Conservation (phyloP, 2,329 filamentous ascomycete species). For the Fusarium irregulare region DNA sequence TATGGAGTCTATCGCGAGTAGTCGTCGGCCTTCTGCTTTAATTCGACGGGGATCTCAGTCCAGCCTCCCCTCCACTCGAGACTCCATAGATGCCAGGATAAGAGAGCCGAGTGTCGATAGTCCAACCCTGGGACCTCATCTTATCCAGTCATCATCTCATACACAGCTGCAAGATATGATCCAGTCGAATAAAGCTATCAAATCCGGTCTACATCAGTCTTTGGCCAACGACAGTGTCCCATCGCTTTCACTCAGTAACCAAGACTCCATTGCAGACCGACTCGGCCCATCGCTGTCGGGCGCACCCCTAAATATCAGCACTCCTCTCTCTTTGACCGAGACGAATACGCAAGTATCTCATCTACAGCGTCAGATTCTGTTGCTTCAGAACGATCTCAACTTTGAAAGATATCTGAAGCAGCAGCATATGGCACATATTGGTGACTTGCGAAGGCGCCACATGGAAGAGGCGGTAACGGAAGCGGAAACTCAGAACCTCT, state of each 20-base stretch:
- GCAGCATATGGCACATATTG: slow-evolving; percentile 84
- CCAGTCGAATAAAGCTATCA: slow-evolving; percentile 68
- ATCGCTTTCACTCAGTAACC: slow-evolving; percentile 64
- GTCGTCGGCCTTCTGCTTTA: slow-evolving; percentile 52
- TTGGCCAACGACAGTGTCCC: slow-evolving; percentile 68
- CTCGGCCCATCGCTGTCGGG: slow-evolving; percentile 45
- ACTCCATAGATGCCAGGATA: slow-evolving; percentile 51
- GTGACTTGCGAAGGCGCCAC: slow-evolving; percentile 78
- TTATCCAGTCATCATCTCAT: slow-evolving; percentile 61
- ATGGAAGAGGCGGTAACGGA: slow-evolving; percentile 82
- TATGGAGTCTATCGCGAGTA: slow-evolving; percentile 56
- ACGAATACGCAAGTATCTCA: slow-evolving; percentile 59
- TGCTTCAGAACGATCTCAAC: slow-evolving; percentile 82
- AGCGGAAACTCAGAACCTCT: slow-evolving; percentile 83
- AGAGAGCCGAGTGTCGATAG: slow-evolving; percentile 64
- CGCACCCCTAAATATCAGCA: slow-evolving; percentile 45
- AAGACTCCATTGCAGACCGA: slow-evolving; percentile 59
- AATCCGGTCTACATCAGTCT: slow-evolving; percentile 66
- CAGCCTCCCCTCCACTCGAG: slow-evolving; percentile 61
- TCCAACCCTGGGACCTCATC: slow-evolving; percentile 68
- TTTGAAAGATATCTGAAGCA: slow-evolving; percentile 88
- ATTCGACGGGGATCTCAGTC: slow-evolving; percentile 61
- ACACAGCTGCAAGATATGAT: slow-evolving; percentile 70
- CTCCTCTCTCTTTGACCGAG: slow-evolving; percentile 49
- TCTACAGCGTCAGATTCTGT: slow-evolving; percentile 78